Base-by-base conservation (phyloP, 257 asterid species). In the Plectranthus barbatus region DNA sequence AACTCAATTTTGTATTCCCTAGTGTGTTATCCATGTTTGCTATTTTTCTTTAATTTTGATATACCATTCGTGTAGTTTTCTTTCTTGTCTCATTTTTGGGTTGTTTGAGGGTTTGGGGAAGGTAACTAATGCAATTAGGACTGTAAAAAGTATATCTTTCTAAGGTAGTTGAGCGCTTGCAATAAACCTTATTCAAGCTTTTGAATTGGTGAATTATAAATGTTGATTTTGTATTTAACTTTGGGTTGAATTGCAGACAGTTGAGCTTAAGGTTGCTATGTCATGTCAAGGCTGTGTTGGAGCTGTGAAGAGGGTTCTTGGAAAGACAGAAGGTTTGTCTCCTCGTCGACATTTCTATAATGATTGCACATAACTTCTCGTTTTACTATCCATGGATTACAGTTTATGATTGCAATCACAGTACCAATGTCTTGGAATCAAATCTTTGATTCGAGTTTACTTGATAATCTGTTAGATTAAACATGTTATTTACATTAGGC, bases 261-360 rank as follows among this genome's bases (percentile, higher is more conserved):
- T 90, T 65, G 96, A 83, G 72, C 96, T 90, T 73, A 90, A 85
- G 75, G 97, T 90, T 76, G 90, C 76, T 59, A 90, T 90, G 97
- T 80, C 97, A 48, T 90, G 97, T 80, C 83, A 80, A 80, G 97
- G 97, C 29, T 90, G 97, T 46, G 86, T 79, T 23, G 97, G 97
- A 59, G 97, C 97, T 1, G 96, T 90, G 65, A 81, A 82, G 69
- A 79, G 97, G 77, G 96, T 87, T 75, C 83, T 90, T 17, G 88
- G 90, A 24, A 90, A 87, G 78, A 81, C 87, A 77, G 87, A 87
- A 80, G 97, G 97, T 90, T 72, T 14, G 86, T 74, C 4, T 15
- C 44, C 46, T 49, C 64, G 31, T 62, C 56, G 20, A 20, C 19
- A 42, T 42, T 4, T 62, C 13, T 13, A 34, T 46, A 15, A 13